Evolutionary conservation across 164 flowering plant species (phyloP).

Genomic region (Amborella trichopoda): DNA sequence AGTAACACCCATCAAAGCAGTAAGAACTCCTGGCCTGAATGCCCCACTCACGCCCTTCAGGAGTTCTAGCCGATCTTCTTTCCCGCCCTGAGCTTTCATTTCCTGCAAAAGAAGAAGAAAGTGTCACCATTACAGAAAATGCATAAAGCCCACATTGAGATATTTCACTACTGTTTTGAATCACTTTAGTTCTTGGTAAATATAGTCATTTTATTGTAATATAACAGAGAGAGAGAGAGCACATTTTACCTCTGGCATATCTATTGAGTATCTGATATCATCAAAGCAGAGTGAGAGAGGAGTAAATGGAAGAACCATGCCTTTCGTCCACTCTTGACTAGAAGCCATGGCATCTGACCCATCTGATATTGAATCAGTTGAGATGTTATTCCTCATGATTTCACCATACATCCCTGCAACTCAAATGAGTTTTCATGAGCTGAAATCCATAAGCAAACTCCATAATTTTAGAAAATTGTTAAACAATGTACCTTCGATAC

Average conservation of each 20-base stretch:
- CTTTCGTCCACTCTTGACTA: slow-evolving; percentile 20
- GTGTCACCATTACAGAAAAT: no score
- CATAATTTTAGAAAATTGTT: not conserved
- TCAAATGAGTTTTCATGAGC: not conserved
- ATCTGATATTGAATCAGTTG: slow-evolving; percentile 3
- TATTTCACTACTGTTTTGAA: no score
- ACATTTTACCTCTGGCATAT: slow-evolving; percentile 22
- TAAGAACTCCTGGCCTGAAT: slow-evolving; percentile 44
- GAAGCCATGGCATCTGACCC: slow-evolving; percentile 9
- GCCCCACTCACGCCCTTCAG: slow-evolving; percentile 37
- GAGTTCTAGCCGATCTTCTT: slow-evolving; percentile 18
- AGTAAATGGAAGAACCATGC: slow-evolving; percentile 68
- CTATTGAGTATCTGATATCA: slow-evolving; percentile 39
- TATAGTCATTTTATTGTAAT: no score
- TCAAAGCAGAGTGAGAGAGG: slow-evolving; percentile 52
- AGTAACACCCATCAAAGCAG: slow-evolving; percentile 48
- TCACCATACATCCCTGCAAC: not conserved
- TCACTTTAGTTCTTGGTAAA: no score
- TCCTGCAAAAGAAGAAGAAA: slow-evolving; percentile 8
- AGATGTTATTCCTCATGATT: not conserved
- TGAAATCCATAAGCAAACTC: not conserved
- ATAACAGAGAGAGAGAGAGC: no score
- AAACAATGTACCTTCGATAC: no score
- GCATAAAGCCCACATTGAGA: no score
- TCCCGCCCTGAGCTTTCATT: slow-evolving; percentile 31